Base-by-base conservation (phyloP, 139 green algal genomes). In the Edaphochlamys debaryana region DNA sequence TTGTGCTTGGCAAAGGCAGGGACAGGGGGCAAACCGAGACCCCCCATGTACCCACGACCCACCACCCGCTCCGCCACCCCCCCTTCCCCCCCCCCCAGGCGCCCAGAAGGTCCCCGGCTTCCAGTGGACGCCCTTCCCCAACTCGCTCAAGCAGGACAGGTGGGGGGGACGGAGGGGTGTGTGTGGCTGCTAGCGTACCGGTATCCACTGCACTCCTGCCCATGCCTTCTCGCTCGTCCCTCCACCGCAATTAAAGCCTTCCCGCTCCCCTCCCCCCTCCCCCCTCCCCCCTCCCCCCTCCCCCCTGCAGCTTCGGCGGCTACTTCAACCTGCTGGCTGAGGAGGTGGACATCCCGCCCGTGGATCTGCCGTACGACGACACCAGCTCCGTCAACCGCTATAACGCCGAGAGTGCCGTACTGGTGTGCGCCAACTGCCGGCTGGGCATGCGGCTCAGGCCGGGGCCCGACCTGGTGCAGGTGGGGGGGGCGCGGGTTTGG, bases 271-370 rank as follows among this genome's bases (percentile, higher is more conserved):
- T n/a, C n/a, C n/a, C n/a, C n/a, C n/a, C n/a, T n/a, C n/a, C n/a
- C n/a, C n/a, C n/a, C n/a, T n/a, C n/a, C n/a, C n/a, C n/a, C n/a
- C n/a, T n/a, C n/a, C n/a, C n/a, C n/a, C n/a, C n/a, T n/a, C n/a
- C n/a, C n/a, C n/a, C n/a, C n/a, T n/a, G 67, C 67, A 74, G 67
- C 40, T 74, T 58, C 25, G 67, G 67, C 67, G 67, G 67, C 19
- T 74, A 74, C 67, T 74, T 74, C 67, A 74, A 74, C 67, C 38
- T 74, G 67, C 67, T 74, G 38, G 38, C 38, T 11, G 67, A 74
- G 67, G 67, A 74, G 67, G 23, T 74, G 38, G 67, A 74, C 67
- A 74, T 74, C 67, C 67, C 67, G 40, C 67, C 67, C 6, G 40
- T 74, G 6, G 25, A 34, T 25, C 38, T 74, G 67, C 67, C 67